phyloP scores from a whole-genome alignment of 805 yeast genomes.

The Vanderwaltozyma verrucispora region DNA sequence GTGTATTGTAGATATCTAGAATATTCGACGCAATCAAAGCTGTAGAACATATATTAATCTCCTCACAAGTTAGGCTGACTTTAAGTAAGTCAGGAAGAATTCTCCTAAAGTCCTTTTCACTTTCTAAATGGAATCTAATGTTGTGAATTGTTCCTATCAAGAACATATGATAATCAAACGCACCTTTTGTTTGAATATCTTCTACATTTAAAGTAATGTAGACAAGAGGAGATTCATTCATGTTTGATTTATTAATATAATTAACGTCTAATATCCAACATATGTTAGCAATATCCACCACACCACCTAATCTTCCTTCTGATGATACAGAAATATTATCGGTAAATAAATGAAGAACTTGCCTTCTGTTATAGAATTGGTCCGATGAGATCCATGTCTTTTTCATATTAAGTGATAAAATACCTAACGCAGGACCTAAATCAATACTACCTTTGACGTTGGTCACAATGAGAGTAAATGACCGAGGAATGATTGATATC shows the following conservation, averaged over 20 bases:
- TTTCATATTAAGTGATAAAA: constrained; percentile 43
- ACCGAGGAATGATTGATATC: constrained; percentile 59
- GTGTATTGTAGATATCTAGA: constrained; percentile 63
- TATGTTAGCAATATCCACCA: constrained; percentile 38
- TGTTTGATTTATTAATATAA: constrained; percentile 46
- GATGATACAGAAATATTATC: constrained; percentile 42
- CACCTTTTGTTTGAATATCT: constrained; percentile 45
- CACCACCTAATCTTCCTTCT: constrained; percentile 75
- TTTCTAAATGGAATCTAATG: constrained; percentile 48
- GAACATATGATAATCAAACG: constrained; percentile 82
- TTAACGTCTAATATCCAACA: constrained; percentile 54
- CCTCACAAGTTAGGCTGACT: constrained; percentile 39
- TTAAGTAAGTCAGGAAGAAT: constrained; percentile 50
- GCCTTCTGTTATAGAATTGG: constrained; percentile 61
- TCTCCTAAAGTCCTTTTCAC: constrained; percentile 45
- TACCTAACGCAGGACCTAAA: constrained; percentile 77
- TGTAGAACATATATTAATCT: constrained; percentile 57
- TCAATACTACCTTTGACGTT: constrained; percentile 52
- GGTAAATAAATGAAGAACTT: constrained; percentile 53
- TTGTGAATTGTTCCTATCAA: constrained; percentile 46
- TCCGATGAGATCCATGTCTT: constrained; percentile 59
- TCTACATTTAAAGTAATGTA: constrained; percentile 48
- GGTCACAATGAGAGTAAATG: constrained; percentile 44
- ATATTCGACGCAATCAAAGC: constrained; percentile 79
- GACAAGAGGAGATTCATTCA: constrained; percentile 54